Evolutionary conservation across 2,329 filamentous ascomycete species (phyloP), one percentile per base, ranked within the genome.

Genomic region (Geosmithia morbida): DNA sequence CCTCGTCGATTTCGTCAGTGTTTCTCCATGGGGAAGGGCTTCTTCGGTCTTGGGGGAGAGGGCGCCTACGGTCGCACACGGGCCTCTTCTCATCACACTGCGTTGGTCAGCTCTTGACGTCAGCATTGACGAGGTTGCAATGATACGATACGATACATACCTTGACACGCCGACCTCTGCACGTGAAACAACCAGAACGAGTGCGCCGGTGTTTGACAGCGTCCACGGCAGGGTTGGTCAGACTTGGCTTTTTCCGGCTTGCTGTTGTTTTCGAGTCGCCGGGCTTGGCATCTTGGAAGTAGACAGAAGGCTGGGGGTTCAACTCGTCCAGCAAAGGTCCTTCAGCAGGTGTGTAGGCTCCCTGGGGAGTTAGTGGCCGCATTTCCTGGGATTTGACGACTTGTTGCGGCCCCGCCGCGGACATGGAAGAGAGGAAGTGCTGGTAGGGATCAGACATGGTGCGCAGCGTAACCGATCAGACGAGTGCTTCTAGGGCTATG

Each of bases 201-300:
- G 92, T 97, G 55, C 92, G 80, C 51, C 89, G 83, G 62, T 97
- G 90, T 65, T 97, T 97, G 54, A 94, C 84, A 58, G 85, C 82
- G 51, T 94, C 62, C 19, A 8, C 40, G 14, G 14, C 29, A 17
- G 43, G 33, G 3, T 30, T 22, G 7, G 17, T 20, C n/a, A 55
- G 51, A 8, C 52, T 55, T 17, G 73, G 74, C 53, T 76, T 77
- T 48, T 73, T 69, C 46, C 74, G 67, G 51, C 62, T 66, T 55
- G 73, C 68, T 45, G 41, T 11, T 11, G 33, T 2, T 20, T 48
- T 48, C 40, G 46, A 40, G 14, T 19, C 41, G 41, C 43, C 48
- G 71, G 68, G 37, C 72, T 6, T 70, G n/a, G 49, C 71, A 73
- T 11, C 69, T 67, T 11, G 68, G 62, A 50, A 74, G 72, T 55